phyloP scores from a whole-genome alignment of 2,329 filamentous ascomycete genomes.

The Botrytis squamosa region DNA sequence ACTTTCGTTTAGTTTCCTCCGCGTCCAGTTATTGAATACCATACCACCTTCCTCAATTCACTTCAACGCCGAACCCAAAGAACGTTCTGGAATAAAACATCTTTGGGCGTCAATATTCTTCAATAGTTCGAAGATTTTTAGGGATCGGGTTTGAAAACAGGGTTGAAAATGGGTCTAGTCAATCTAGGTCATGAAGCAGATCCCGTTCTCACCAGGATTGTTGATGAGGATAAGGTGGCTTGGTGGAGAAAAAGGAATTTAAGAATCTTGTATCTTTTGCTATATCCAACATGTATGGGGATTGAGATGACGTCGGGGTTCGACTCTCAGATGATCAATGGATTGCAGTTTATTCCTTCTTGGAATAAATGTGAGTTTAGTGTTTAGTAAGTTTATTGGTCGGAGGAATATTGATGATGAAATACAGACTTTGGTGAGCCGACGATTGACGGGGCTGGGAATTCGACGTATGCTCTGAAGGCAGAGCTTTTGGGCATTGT shows the following conservation, averaged over 20 bases:
- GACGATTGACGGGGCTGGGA: constrained; percentile 13
- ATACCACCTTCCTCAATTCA: constrained; percentile 19
- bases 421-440: constrained; percentile 8
- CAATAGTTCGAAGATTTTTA: neutral
- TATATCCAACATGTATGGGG: constrained; percentile 51
- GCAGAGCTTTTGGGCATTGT: constrained; percentile 25
- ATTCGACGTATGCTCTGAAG: neutral
- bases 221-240: constrained; percentile 42
- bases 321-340: constrained; percentile 51
- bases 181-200: constrained; percentile 32
- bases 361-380: constrained; percentile 37
- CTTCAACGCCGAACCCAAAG: neutral
- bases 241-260: constrained; percentile 45
- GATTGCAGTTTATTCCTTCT: constrained; percentile 41
- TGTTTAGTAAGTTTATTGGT: neutral
- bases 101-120: neutral
- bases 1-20: constrained; percentile 18
- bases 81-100: neutral
- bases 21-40: neutral
- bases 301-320: constrained; percentile 56
- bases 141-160: neutral
- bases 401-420: neutral
- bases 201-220: constrained; percentile 43
- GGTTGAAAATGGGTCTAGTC: neutral
- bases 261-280: constrained; percentile 41